These are phyloP conservation scores for Gossypium sturtianum DNA, from an alignment of 345 rosid genomes.

Conservation along the genomic window DNA sequence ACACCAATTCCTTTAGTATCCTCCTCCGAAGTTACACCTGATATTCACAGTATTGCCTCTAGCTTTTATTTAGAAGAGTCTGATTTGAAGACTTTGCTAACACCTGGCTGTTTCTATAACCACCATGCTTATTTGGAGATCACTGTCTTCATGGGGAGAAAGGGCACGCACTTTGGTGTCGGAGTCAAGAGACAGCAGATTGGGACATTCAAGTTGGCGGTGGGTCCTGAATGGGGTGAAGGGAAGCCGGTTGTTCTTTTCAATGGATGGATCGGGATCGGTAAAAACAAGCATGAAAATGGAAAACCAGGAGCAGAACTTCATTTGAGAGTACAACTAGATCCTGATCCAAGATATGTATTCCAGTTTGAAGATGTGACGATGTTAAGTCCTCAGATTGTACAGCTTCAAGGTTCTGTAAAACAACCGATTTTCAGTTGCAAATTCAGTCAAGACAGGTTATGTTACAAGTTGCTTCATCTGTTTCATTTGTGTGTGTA, in stretches of 20 bases:
- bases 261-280: constrained; percentile 84
- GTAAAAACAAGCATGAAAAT: constrained; percentile 64
- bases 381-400: constrained; percentile 78
- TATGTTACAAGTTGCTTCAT: constrained; percentile 18
- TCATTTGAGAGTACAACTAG: constrained; percentile 81
- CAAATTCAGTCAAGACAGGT: constrained; percentile 92
- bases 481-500: background rate
- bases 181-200: constrained; percentile 74
- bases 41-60: constrained; percentile 62
- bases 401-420: constrained; percentile 86
- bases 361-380: constrained; percentile 90
- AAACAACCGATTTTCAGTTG: constrained; percentile 95
- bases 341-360: constrained; percentile 91
- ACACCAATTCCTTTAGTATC: constrained; percentile 64
- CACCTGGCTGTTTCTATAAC: constrained; percentile 76
- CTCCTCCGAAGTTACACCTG: constrained; percentile 65
- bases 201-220: constrained; percentile 73
- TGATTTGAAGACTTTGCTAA: constrained; percentile 65
- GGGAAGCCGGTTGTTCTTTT: constrained; percentile 69
- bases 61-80: constrained; percentile 90
- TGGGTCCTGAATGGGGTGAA: constrained; percentile 86
- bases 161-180: constrained; percentile 69
- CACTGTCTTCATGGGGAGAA: constrained; percentile 59
- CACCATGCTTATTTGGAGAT: constrained; percentile 66
- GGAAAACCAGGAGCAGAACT: constrained; percentile 69